A percentile compares a stretch with the other conserved stretches of the same genome.
Evolutionary conservation across 345 rosid genomes (phyloP).

Genomic region (Aurinia saxatilis): DNA sequence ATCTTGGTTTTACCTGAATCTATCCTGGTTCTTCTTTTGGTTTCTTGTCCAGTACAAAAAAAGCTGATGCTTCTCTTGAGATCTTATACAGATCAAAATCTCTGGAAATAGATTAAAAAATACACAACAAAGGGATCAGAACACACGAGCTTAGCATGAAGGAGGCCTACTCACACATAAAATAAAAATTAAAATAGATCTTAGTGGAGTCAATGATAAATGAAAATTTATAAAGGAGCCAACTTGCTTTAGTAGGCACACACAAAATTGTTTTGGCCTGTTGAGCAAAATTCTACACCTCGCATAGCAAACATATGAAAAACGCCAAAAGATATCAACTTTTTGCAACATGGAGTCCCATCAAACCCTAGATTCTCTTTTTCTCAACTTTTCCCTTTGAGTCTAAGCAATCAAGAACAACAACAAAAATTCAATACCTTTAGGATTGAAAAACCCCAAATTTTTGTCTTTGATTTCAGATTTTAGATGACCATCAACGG

Average conservation of each 20-base stretch:
- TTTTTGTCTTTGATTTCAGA: background rate
- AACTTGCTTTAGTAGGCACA: slow-evolving; percentile 25
- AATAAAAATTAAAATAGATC: background rate
- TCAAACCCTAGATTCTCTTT: slow-evolving; percentile 17
- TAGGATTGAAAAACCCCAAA: background rate
- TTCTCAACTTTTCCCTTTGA: background rate
- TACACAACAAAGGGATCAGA: slow-evolving; percentile 18
- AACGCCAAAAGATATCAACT: slow-evolving; percentile 15
- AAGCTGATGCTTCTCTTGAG: slow-evolving; percentile 9
- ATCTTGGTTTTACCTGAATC: slow-evolving; percentile 7
- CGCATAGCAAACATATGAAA: slow-evolving; percentile 1
- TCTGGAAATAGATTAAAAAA: slow-evolving; percentile 16
- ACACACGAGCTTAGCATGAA: slow-evolving; percentile 30
- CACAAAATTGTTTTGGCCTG: slow-evolving; percentile 10
- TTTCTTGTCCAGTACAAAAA: background rate
- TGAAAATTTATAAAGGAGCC: slow-evolving; percentile 14
- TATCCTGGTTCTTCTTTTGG: background rate
- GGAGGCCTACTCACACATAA: background rate
- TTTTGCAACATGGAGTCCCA: slow-evolving; percentile 9
- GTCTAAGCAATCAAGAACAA: slow-evolving; percentile 24
- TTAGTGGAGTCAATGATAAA: slow-evolving; percentile 24
- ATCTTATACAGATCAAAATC: slow-evolving; percentile 14
- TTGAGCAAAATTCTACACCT: slow-evolving; percentile 26
- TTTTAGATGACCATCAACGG: slow-evolving; percentile 69
- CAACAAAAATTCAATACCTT: background rate